Base-by-base conservation (phyloP, 2,329 filamentous ascomycete species). In the Chaetomium strumarium region DNA sequence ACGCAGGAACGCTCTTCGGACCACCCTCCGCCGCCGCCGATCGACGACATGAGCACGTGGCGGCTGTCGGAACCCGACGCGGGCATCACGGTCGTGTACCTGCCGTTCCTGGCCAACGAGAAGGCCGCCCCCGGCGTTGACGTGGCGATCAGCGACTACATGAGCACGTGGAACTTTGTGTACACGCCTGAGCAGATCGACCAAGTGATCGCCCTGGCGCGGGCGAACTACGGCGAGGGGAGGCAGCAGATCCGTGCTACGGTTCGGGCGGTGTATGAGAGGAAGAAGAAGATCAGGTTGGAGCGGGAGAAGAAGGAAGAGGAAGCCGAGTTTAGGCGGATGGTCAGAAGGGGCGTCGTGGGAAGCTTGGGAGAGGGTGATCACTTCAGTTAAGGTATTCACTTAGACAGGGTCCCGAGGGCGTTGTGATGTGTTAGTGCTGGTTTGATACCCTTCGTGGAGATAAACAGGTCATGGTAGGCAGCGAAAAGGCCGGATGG, bases 121-220 rank as follows among this genome's bases (percentile, higher is more conserved):
- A 85, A 86, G 55, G 85, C 90, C 0, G 57, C 45, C 2, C 79
- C 84, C 0, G 87, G 82, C 40, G 85, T 97, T n/a, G 86, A 96
- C 60, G 93, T 93, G 0, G 83, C 84, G 20, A 81, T 79, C 2
- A 87, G 82, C 49, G 90, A 96, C 55, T 97, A 90, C 69, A 83
- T 97, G 74, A 89, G 84, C 60, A 99, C 93, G 0, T 99, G 93
- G 93, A 99, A 99, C 66, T 97, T 97, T 66, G 84, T 96, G 30
- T 99, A 97, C 68, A 95, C 88, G 2, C 85, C 90, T 0, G 85
- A 93, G 52, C 86, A 99, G 68, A 84, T 99, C 48, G 91, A 97
- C 61, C 80, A 81, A 24, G 90, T 95, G 0, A 86, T 96, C 2
- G 77, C 79, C 5, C 77, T 99, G 29, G 91, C 93, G 1, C 78